phyloP scores from a whole-genome alignment of 1,139 yeast genomes.

The Taphrina populina region DNA sequence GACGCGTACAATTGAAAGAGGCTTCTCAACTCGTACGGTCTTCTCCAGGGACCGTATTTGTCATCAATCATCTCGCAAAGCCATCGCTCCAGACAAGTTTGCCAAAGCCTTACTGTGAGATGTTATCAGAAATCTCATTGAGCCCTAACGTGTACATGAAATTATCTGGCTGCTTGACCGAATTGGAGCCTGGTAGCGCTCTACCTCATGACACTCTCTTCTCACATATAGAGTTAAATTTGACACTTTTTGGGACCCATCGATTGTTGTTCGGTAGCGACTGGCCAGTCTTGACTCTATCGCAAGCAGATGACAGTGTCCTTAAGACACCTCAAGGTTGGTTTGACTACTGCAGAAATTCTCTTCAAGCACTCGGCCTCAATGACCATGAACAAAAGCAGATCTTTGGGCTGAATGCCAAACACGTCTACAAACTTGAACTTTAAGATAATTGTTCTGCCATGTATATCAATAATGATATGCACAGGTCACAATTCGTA shows the following conservation, averaged over 20 bases:
- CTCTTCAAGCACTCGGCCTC: not conserved
- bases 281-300: slow-evolving; percentile 18
- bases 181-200: not conserved
- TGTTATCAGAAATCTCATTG: not conserved
- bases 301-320: not conserved
- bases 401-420: slow-evolving; percentile 1
- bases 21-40: slow-evolving; percentile 3
- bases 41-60: slow-evolving; percentile 1
- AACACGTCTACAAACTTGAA: not conserved
- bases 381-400: not conserved
- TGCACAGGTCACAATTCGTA: too few relatives aligned
- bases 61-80: slow-evolving; percentile 25
- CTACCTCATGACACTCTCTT: slow-evolving; percentile 1
- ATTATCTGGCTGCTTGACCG: slow-evolving; percentile 26
- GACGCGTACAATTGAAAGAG: slow-evolving; percentile 4
- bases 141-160: slow-evolving; percentile 18
- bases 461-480: too few relatives aligned
- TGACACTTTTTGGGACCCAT: not conserved
- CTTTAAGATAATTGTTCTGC: not conserved
- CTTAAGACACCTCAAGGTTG: slow-evolving; percentile 13
- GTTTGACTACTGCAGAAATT: not conserved
- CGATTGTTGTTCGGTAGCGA: slow-evolving; percentile 26
- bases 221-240: not conserved
- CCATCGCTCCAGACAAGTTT: slow-evolving; percentile 4
- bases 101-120: not conserved